Percentiles rank a stretch among this genome's conserved stretches.
Evolutionary conservation across 2,329 filamentous ascomycete species (phyloP).

Genomic region (Alternaria alternata): DNA sequence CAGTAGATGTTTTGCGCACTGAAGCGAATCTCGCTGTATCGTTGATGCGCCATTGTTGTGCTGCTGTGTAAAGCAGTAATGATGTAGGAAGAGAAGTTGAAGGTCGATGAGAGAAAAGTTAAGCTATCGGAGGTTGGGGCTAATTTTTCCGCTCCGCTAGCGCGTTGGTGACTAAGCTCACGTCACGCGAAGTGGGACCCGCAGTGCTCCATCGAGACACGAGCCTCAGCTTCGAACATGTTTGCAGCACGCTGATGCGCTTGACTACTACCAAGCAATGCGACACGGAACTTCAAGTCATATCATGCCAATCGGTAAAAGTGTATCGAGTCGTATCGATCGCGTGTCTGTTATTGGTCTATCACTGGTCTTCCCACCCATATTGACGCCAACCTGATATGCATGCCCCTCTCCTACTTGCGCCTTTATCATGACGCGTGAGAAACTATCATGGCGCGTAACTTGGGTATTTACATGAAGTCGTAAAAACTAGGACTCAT

Average conservation of each 20-base stretch:
- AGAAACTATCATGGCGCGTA: constrained; percentile 16
- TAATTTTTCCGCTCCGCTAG: constrained; percentile 32
- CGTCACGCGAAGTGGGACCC: constrained; percentile 5
- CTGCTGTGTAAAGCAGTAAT: constrained; percentile 5
- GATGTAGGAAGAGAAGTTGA: constrained; percentile 16
- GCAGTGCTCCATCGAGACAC: neutral
- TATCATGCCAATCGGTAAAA: neutral
- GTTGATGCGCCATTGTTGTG: constrained; percentile 10
- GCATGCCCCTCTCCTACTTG: constrained; percentile 10
- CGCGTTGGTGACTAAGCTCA: constrained; percentile 19
- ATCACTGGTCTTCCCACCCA: constrained; percentile 7
- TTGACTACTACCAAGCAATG: neutral
- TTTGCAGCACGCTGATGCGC: neutral
- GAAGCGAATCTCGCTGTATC: constrained; percentile 2
- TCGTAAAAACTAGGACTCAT: constrained; percentile 22
- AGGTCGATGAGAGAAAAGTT: constrained; percentile 22
- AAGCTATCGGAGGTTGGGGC: constrained; percentile 25
- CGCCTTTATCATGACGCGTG: constrained; percentile 12
- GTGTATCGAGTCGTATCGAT: neutral
- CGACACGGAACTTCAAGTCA: neutral
- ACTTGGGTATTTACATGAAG: constrained; percentile 36
- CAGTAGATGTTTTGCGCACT: neutral
- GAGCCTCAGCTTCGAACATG: neutral
- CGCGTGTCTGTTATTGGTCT: constrained; percentile 9
- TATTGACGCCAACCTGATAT: constrained; percentile 11